These are phyloP conservation scores for Blepharisma stoltei DNA, from an alignment of 73 alveolate species.

Conservation along the genomic window DNA sequence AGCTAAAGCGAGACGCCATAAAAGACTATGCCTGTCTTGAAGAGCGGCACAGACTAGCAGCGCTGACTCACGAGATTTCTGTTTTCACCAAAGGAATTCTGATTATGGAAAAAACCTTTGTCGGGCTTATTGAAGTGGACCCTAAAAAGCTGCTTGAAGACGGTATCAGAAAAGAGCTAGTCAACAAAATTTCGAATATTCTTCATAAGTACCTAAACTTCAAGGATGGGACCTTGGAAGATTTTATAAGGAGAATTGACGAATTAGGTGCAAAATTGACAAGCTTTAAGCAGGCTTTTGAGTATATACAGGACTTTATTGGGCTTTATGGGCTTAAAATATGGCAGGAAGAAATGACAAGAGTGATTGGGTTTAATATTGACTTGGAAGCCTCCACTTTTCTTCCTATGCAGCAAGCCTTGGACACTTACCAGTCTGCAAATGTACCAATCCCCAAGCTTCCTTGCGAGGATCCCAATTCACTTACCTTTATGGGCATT, in stretches of 20 bases:
- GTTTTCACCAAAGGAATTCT: too few relatives aligned
- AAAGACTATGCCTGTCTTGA: conserved; percentile 90
- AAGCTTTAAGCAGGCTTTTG: not conserved
- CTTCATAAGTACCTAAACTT: too few relatives aligned
- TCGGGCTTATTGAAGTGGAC: too few relatives aligned
- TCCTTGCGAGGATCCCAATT: conserved; percentile 27
- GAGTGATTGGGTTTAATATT: conserved; percentile 36
- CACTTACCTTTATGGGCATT: conserved; percentile 47
- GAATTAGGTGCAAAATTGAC: too few relatives aligned
- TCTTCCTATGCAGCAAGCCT: not conserved
- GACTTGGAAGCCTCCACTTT: not conserved
- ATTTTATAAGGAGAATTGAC: too few relatives aligned
- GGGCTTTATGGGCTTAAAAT: not conserved
- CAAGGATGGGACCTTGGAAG: too few relatives aligned
- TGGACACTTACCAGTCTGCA: conserved; percentile 41
- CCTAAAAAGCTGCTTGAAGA: too few relatives aligned
- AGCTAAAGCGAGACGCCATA: conserved; percentile 75
- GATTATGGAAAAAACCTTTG: too few relatives aligned
- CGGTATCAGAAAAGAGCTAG: too few relatives aligned
- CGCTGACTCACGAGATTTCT: too few relatives aligned
- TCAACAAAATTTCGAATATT: too few relatives aligned
- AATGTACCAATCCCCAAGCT: conserved; percentile 52
- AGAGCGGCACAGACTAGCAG: conserved; percentile 47
- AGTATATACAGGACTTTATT: conserved; percentile 45
- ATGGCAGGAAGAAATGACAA: not conserved